A percentile compares a stretch with the other conserved stretches of the same genome.
phyloP scores from a whole-genome alignment of 495 filamentous ascomycete genomes.

The Penicillium steckii region DNA sequence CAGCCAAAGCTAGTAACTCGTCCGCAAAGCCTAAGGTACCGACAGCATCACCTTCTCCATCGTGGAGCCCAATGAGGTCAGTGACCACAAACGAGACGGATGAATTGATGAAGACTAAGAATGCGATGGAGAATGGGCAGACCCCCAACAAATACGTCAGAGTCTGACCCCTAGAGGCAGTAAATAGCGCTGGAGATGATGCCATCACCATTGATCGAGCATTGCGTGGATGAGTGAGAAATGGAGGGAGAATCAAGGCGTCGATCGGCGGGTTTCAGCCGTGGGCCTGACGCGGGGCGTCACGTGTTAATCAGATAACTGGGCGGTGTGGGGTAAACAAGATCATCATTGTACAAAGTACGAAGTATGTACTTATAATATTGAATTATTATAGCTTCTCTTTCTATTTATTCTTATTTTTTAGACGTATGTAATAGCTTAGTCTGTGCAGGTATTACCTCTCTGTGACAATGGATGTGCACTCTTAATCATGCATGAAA shows the following conservation, averaged over 20 bases:
- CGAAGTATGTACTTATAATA: neutral
- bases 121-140: conserved; percentile 92
- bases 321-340: neutral
- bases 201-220: conserved; percentile 27
- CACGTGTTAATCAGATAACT: conserved; percentile 30
- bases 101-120: conserved; percentile 96
- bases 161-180: conserved; percentile 70
- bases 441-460: no score
- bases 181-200: conserved; percentile 45
- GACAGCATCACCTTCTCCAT: conserved; percentile 82
- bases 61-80: conserved; percentile 74
- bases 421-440: no score
- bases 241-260: conserved; percentile 5
- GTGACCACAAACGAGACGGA: conserved; percentile 93
- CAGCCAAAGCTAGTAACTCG: conserved; percentile 85
- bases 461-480: no score
- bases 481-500: no score
- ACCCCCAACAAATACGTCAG: conserved; percentile 84
- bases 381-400: no score
- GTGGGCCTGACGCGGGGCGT: conserved; percentile 14
- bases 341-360: neutral
- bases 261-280: conserved; percentile 1
- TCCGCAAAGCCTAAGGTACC: conserved; percentile 95
- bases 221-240: conserved; percentile 12
- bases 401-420: no score